A percentile compares a stretch with the other conserved stretches of the same genome.
These are phyloP conservation scores for Roridomyces roridus DNA, from an alignment of 768 basidiomycete species.

Conservation along the genomic window DNA sequence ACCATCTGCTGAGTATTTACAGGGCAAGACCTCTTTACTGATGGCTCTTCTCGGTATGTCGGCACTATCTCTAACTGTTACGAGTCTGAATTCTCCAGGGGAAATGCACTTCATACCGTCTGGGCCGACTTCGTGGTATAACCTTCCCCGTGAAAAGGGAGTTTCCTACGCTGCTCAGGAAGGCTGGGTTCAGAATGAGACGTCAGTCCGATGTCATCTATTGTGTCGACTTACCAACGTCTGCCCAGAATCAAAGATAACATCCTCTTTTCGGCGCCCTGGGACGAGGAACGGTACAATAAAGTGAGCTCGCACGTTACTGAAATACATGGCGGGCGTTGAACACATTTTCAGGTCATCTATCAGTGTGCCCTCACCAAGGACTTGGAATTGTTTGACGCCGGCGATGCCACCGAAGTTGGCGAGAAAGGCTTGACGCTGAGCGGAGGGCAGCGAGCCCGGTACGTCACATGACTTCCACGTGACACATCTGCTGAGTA, in stretches of 20 bases:
- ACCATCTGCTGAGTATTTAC: background rate
- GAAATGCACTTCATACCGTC: slow-evolving; percentile 72
- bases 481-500: too few relatives aligned
- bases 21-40: slow-evolving; percentile 67
- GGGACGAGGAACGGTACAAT: slow-evolving; percentile 81
- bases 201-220: slow-evolving; percentile 36
- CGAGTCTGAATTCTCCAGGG: slow-evolving; percentile 33
- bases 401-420: slow-evolving; percentile 67
- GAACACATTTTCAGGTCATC: slow-evolving; percentile 46
- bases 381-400: slow-evolving; percentile 74
- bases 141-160: slow-evolving; percentile 70
- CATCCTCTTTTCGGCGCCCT: slow-evolving; percentile 80
- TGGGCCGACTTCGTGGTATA: slow-evolving; percentile 65
- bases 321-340: too few relatives aligned
- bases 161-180: slow-evolving; percentile 87
- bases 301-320: slow-evolving; percentile 33
- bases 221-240: background rate
- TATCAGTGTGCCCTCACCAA: slow-evolving; percentile 76
- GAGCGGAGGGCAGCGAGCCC: slow-evolving; percentile 50
- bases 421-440: slow-evolving; percentile 62
- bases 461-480: too few relatives aligned
- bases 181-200: slow-evolving; percentile 34
- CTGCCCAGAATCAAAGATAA: slow-evolving; percentile 53
- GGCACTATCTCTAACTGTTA: background rate
- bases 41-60: slow-evolving; percentile 61